Evolutionary conservation across 331 rosid species (phyloP).

Genomic region (Phaseolus coccineus): DNA sequence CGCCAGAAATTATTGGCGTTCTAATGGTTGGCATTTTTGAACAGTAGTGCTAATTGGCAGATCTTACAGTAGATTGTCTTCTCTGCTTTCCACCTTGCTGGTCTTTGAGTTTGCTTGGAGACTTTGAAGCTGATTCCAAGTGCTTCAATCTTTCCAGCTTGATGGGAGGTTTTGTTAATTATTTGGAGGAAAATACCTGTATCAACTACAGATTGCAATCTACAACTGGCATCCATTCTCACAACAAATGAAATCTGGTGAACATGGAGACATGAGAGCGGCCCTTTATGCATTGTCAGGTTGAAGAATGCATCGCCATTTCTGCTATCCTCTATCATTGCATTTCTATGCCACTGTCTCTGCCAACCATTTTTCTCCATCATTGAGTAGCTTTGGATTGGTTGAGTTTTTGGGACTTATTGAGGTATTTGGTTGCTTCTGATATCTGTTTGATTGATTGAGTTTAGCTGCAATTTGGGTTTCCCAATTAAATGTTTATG

Average conservation of each 20-base stretch:
- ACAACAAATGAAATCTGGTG: neutral
- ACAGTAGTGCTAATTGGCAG: conserved; percentile 20
- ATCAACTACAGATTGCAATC: neutral
- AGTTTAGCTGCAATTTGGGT: neutral
- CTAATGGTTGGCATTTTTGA: conserved; percentile 92
- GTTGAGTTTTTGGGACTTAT: neutral
- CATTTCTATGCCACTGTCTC: neutral
- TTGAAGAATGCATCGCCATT: neutral
- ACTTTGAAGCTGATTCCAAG: neutral
- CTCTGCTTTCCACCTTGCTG: conserved; percentile 12
- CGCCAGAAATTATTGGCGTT: conserved; percentile 73
- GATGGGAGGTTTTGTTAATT: neutral
- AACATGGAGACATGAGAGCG: neutral
- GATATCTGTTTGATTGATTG: neutral
- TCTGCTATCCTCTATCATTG: neutral
- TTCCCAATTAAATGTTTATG: neutral
- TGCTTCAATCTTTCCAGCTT: neutral
- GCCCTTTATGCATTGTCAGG: neutral
- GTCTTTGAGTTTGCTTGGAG: neutral
- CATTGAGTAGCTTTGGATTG: neutral
- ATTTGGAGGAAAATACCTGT: neutral
- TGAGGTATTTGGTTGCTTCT: neutral
- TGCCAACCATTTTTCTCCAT: neutral
- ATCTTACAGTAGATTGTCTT: neutral
- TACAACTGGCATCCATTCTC: neutral